These are phyloP conservation scores for Vitis cinerea DNA, from an alignment of 164 flowering plant genomes.

Conservation along the genomic window DNA sequence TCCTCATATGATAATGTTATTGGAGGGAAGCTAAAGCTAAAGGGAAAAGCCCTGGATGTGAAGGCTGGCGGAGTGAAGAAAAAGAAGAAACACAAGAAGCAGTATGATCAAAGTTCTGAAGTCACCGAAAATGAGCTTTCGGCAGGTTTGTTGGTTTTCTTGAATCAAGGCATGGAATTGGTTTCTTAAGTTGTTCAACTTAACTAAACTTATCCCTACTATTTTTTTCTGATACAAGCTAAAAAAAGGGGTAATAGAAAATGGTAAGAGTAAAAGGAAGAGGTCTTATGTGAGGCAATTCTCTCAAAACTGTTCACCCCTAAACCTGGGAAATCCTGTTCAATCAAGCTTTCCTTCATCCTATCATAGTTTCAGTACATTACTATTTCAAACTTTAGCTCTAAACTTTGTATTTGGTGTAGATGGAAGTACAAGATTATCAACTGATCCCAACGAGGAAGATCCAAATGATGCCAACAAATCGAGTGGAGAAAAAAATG, in stretches of 20 bases:
- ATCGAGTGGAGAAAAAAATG: constrained; percentile 33
- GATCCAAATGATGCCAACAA: constrained; percentile 33
- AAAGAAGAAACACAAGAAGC: constrained; percentile 65
- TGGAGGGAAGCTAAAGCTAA: constrained; percentile 74
- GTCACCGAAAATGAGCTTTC: constrained; percentile 32
- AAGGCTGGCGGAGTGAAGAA: constrained; percentile 70
- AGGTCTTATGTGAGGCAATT: not conserved
- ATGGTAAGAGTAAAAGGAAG: not conserved
- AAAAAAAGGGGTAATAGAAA: too few relatives aligned
- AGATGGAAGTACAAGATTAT: constrained; percentile 43
- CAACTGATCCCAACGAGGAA: constrained; percentile 30
- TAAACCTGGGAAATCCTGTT: not conserved
- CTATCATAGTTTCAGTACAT: not conserved
- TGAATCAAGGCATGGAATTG: not conserved
- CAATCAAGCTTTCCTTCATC: not conserved
- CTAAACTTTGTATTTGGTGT: constrained; percentile 1
- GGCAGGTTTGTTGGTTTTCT: constrained; percentile 27
- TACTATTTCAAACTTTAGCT: not conserved
- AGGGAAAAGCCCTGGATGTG: constrained; percentile 76
- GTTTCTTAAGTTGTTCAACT: too few relatives aligned
- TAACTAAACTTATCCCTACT: too few relatives aligned
- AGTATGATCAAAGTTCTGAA: constrained; percentile 33
- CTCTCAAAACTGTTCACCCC: not conserved
- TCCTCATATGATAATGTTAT: constrained; percentile 74
- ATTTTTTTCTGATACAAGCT: too few relatives aligned